These are phyloP conservation scores for Lichtheimia hyalospora DNA, from an alignment of 371 early-diverging fungal species.

Conservation along the genomic window DNA sequence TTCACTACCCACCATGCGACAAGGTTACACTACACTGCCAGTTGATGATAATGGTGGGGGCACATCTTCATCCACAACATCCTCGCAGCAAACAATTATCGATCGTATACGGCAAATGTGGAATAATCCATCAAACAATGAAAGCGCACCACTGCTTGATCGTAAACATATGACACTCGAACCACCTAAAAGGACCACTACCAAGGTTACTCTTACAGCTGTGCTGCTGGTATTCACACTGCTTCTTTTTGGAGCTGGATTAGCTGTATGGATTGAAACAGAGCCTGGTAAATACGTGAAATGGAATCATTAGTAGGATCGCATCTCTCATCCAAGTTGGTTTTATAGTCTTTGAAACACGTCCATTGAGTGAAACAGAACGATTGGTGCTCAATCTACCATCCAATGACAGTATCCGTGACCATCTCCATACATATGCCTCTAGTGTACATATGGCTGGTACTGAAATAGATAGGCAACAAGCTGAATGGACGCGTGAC, in stretches of 20 bases:
- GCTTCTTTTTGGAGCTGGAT: conserved; percentile 13
- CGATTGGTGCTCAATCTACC: conserved; percentile 18
- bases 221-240: conserved; percentile 22
- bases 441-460: conserved; percentile 57
- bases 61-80: neutral
- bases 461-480: conserved; percentile 31
- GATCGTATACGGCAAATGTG: conserved; percentile 16
- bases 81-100: neutral
- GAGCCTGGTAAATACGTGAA: neutral
- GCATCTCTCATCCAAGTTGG: neutral
- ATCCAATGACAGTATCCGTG: conserved; percentile 23
- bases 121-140: conserved; percentile 10
- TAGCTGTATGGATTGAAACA: conserved; percentile 12
- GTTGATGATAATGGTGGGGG: conserved; percentile 7
- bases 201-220: conserved; percentile 20
- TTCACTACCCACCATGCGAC: conserved; percentile 4
- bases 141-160: conserved; percentile 36
- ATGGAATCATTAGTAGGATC: no score
- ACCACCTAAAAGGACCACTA: conserved; percentile 28
- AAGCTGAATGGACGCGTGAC: conserved; percentile 60
- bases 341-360: neutral
- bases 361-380: conserved; percentile 6
- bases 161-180: conserved; percentile 39
- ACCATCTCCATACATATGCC: conserved; percentile 46
- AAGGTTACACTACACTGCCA: conserved; percentile 15